Evolutionary conservation across 2,329 filamentous ascomycete species (phyloP).

Genomic region (Colletotrichum lupini): DNA sequence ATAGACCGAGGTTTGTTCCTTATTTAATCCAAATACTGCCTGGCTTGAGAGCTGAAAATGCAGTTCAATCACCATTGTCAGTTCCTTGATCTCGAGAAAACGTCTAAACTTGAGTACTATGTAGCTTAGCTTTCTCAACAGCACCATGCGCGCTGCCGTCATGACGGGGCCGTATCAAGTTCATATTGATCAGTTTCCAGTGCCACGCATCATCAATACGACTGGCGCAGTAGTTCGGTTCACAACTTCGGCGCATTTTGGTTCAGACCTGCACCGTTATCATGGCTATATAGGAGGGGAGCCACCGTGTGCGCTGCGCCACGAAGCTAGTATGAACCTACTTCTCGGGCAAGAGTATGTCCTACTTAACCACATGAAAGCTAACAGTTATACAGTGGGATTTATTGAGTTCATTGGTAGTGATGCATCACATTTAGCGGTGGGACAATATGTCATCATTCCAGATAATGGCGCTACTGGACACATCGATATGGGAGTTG

Average conservation of each 20-base stretch:
- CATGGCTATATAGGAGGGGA: background rate
- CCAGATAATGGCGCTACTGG: slow-evolving; percentile 38
- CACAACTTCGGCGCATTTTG: background rate
- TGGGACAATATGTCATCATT: slow-evolving; percentile 53
- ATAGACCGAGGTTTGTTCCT: too few relatives aligned
- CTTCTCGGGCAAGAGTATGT: background rate
- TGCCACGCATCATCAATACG: too few relatives aligned
- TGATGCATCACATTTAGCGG: background rate
- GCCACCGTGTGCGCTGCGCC: background rate
- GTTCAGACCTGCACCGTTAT: background rate
- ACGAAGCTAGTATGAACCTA: background rate
- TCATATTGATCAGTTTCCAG: too few relatives aligned
- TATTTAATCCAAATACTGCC: too few relatives aligned
- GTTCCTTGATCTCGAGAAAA: too few relatives aligned
- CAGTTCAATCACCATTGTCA: too few relatives aligned
- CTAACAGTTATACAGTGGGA: background rate
- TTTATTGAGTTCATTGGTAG: background rate
- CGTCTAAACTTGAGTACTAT: background rate
- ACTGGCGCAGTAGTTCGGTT: too few relatives aligned
- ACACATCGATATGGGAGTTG: background rate
- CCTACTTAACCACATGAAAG: background rate
- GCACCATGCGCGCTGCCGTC: too few relatives aligned
- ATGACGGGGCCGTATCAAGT: too few relatives aligned
- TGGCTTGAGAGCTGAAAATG: too few relatives aligned
- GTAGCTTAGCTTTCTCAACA: background rate